Base-by-base conservation (phyloP, 805 yeast genomes). In the Starmerella vitae region DNA sequence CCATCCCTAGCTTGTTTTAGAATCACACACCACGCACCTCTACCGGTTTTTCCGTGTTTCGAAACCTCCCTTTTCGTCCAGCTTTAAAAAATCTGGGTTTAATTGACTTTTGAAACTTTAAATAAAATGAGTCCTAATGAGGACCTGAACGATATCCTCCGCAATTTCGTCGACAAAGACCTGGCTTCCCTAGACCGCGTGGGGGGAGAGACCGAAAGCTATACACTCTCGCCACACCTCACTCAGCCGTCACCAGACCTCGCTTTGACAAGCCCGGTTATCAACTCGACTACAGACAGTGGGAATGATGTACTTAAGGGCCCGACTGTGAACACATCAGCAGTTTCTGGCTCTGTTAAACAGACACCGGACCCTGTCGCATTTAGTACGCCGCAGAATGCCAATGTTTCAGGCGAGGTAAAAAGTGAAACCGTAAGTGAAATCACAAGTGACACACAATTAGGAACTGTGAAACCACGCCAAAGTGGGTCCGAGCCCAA, bases 61-160 rank as follows among this genome's bases (percentile, higher is more conserved):
- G 12, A 12, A 12, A 25, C 28, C 28, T n/a, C 28, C 28, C n/a
- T n/a, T n/a, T n/a, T 12, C n/a, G 13, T 25, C 28, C 12, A 25
- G 12, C 12, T 25, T 25, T n/a, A 25, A 12, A 25, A 12, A 25
- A 25, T 25, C n/a, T n/a, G 12, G 13, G 28, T n/a, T 12, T 12
- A 25, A n/a, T n/a, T n/a, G n/a, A n/a, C n/a, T n/a, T n/a, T n/a
- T n/a, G n/a, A 29, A 29, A 22, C n/a, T n/a, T 31, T 19, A 14
- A 7, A 26, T 6, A 27, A 8, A 18, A 44, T 44, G 48, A 39
- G 44, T 22, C 12, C 30, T 26, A 31, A 32, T 9, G 44, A 41
- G 21, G 51, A 49, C 33, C 51, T 57, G 19, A 57, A 55, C 30
- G 52, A 52, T 37, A 53, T 56, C 30, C 58, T 57, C 20, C 52